These are phyloP conservation scores for Mrakia blollopis DNA, from an alignment of 768 basidiomycete genomes.

Conservation along the genomic window DNA sequence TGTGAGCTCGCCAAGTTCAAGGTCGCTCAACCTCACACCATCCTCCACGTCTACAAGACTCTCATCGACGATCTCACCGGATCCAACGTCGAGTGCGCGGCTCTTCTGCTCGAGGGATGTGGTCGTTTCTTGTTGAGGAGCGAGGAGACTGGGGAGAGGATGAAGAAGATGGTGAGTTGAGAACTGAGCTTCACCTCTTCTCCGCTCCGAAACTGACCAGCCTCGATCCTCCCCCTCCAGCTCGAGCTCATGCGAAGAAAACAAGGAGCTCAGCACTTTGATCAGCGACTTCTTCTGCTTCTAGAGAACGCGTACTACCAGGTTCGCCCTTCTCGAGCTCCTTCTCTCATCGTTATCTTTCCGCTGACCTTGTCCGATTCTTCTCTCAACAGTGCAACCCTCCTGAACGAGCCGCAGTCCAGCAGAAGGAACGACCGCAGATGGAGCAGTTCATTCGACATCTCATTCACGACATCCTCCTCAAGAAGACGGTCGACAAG, in stretches of 20 bases:
- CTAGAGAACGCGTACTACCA: conserved; percentile 98
- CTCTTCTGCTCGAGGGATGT: conserved; percentile 85
- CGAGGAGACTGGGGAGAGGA: conserved; percentile 80
- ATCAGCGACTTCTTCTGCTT: conserved; percentile 78
- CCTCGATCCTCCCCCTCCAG: conserved; percentile 45
- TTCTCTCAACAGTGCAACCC: conserved; percentile 72
- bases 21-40: conserved; percentile 82
- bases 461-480: conserved; percentile 86
- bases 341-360: background rate
- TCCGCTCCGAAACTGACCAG: background rate
- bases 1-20: conserved; percentile 93
- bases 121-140: conserved; percentile 83
- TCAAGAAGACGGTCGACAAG: conserved; percentile 92
- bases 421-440: conserved; percentile 75
- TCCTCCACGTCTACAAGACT: conserved; percentile 94
- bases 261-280: conserved; percentile 86
- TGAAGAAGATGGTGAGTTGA: conserved; percentile 70
- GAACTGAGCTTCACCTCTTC: too few relatives aligned
- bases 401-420: conserved; percentile 79
- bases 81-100: conserved; percentile 87
- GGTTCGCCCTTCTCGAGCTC: conserved; percentile 48
- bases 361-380: background rate
- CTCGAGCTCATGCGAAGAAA: conserved; percentile 92
- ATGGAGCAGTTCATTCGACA: conserved; percentile 94
- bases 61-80: conserved; percentile 92